A percentile compares a stretch with the other conserved stretches of the same genome.
phyloP scores from a whole-genome alignment of 2,329 filamentous ascomycete species.

The Aspergillus aculeatus region DNA sequence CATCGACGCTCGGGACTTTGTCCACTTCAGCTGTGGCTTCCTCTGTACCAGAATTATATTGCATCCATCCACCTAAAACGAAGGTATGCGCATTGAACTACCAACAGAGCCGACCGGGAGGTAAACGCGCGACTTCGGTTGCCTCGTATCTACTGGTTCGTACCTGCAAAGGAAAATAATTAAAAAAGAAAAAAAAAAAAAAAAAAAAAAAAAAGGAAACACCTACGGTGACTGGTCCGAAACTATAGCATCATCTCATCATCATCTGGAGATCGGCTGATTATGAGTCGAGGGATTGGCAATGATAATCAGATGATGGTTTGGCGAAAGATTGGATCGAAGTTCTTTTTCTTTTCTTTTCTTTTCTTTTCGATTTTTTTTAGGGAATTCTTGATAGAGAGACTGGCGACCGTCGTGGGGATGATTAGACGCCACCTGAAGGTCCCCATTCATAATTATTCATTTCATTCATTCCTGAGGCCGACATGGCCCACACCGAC shows the following conservation, averaged over 20 bases:
- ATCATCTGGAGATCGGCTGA: not conserved
- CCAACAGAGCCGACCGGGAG: not conserved
- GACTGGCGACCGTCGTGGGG: not conserved
- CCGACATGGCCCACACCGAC: not conserved
- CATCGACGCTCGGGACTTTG: too few relatives aligned
- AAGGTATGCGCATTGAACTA: not conserved
- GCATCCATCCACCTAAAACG: not conserved
- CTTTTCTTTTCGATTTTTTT: too few relatives aligned
- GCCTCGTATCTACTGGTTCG: not conserved
- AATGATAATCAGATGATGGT: not conserved
- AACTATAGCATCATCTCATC: not conserved
- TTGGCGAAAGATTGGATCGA: not conserved
- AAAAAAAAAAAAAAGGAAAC: not conserved
- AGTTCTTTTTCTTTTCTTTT: not conserved
- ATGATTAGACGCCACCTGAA: not conserved
- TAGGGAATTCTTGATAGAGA: not conserved
- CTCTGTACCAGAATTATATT: not conserved
- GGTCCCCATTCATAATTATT: not conserved
- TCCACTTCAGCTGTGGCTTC: not conserved
- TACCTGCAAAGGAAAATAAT: not conserved
- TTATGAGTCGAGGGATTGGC: not conserved
- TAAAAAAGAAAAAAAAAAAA: too few relatives aligned
- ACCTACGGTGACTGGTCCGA: not conserved
- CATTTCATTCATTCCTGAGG: not conserved
- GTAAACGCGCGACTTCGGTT: not conserved